Percentiles rank a stretch among this genome's conserved stretches.
Evolutionary conservation across 345 rosid genomes (phyloP).

Genomic region (Syzygium jambos): DNA sequence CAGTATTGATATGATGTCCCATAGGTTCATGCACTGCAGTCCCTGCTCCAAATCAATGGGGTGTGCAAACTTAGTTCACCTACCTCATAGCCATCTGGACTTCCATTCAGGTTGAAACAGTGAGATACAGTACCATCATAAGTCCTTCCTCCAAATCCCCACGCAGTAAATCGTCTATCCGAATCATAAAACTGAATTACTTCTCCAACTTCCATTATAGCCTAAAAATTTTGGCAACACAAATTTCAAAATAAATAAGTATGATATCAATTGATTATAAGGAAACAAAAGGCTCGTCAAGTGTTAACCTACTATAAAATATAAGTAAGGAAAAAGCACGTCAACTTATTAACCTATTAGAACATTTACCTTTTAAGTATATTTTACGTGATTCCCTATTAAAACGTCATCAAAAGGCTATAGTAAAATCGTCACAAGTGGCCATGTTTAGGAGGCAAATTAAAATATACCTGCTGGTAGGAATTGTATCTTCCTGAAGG

Average conservation of each 20-base stretch:
- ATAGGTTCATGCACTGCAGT: not conserved
- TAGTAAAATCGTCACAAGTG: not conserved
- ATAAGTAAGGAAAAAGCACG: not conserved
- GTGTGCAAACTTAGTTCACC: not conserved
- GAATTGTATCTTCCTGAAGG: slow-evolving; percentile 68
- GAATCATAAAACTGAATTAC: slow-evolving; percentile 80
- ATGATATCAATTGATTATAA: not conserved
- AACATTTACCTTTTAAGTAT: not conserved
- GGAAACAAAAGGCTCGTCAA: not conserved
- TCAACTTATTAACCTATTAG: not conserved
- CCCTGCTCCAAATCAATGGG: not conserved
- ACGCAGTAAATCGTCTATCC: slow-evolving; percentile 74
- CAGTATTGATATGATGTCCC: not conserved
- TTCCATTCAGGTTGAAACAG: slow-evolving; percentile 73
- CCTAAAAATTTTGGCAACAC: slow-evolving; percentile 24
- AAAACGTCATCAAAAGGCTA: not conserved
- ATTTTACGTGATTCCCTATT: not conserved
- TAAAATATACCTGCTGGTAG: slow-evolving; percentile 48
- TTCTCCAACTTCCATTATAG: slow-evolving; percentile 80
- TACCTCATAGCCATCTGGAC: slow-evolving; percentile 52
- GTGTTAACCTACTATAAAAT: not conserved
- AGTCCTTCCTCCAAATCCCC: slow-evolving; percentile 86
- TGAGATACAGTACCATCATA: slow-evolving; percentile 47
- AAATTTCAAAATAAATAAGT: not conserved
- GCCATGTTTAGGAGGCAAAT: not conserved